These are phyloP conservation scores for Exophiala calicioides DNA, from an alignment of 2,329 filamentous ascomycete genomes.

Conservation along the genomic window DNA sequence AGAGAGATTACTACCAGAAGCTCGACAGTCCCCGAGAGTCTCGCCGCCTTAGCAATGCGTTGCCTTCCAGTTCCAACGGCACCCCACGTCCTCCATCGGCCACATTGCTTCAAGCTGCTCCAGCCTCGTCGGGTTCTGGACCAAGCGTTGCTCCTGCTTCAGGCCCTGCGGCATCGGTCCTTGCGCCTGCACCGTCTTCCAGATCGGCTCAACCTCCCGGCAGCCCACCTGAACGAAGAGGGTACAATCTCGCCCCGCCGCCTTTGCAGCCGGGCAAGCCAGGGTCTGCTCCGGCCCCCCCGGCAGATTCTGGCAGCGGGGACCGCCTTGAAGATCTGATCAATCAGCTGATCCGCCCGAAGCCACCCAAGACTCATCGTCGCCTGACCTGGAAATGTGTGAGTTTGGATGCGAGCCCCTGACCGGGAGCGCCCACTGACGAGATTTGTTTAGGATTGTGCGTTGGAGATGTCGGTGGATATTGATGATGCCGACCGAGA, in stretches of 20 bases:
- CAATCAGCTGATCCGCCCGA: conserved; percentile 31
- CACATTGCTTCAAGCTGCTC: conserved; percentile 15
- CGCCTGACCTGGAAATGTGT: conserved; percentile 33
- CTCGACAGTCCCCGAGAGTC: conserved; percentile 22
- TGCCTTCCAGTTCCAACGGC: conserved; percentile 21
- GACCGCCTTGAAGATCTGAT: conserved; percentile 32
- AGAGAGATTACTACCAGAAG: conserved; percentile 21
- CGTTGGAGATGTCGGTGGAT: conserved; percentile 30
- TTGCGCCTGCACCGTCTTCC: conserved; percentile 18
- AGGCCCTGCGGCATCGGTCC: conserved; percentile 9
- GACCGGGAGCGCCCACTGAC: conserved; percentile 5
- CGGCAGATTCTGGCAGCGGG: conserved; percentile 19
- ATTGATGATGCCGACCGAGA: conserved; percentile 30
- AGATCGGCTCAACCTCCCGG: conserved; percentile 12
- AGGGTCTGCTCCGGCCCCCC: conserved; percentile 12
- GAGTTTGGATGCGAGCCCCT: conserved; percentile 11
- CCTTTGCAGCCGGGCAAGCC: conserved; percentile 18
- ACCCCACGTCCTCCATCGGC: conserved; percentile 24
- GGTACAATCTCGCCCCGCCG: conserved; percentile 30
- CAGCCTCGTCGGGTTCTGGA: conserved; percentile 5
- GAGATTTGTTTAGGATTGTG: conserved; percentile 26
- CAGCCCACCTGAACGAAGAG: conserved; percentile 23
- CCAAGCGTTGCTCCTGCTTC: conserved; percentile 12
- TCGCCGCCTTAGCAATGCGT: conserved; percentile 25
- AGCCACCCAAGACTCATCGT: conserved; percentile 30